A percentile compares a stretch with the other conserved stretches of the same genome.
Evolutionary conservation across 2,329 filamentous ascomycete species (phyloP).

Genomic region (Cladophialophora carrionii): DNA sequence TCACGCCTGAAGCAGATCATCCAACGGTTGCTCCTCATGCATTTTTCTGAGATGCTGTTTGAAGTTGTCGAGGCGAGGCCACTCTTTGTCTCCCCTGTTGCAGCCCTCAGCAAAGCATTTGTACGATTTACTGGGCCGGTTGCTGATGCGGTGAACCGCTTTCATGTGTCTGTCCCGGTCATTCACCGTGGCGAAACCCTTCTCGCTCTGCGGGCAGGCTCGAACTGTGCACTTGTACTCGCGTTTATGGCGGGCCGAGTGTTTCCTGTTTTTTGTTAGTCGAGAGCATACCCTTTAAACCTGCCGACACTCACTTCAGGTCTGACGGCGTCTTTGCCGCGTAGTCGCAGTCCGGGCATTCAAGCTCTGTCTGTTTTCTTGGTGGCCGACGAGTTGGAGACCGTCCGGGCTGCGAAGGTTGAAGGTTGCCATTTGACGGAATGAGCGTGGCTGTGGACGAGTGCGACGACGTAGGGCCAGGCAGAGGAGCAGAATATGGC

Average conservation of each 20-base stretch:
- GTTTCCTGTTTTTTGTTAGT: slow-evolving; percentile 63
- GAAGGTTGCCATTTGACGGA: neutral
- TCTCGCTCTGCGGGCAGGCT: slow-evolving; percentile 58
- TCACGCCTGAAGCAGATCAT: slow-evolving; percentile 55
- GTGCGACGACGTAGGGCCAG: slow-evolving; percentile 6
- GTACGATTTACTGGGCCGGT: slow-evolving; percentile 54
- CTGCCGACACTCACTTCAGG: slow-evolving; percentile 43
- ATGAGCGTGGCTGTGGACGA: slow-evolving; percentile 9
- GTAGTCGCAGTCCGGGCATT: slow-evolving; percentile 26
- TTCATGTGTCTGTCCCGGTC: slow-evolving; percentile 79
- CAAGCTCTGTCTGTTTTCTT: slow-evolving; percentile 3
- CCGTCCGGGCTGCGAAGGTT: slow-evolving; percentile 2
- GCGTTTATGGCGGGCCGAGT: slow-evolving; percentile 70
- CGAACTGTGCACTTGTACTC: slow-evolving; percentile 64
- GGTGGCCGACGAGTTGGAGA: slow-evolving; percentile 3
- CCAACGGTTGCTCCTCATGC: slow-evolving; percentile 57
- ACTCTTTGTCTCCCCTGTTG: slow-evolving; percentile 66
- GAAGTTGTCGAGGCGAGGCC: slow-evolving; percentile 86
- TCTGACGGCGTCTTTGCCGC: slow-evolving; percentile 46
- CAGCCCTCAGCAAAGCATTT: slow-evolving; percentile 64
- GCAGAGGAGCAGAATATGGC: neutral
- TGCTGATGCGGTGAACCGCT: slow-evolving; percentile 65
- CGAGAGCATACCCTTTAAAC: neutral
- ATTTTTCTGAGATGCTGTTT: slow-evolving; percentile 73
- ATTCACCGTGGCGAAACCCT: slow-evolving; percentile 78